Evolutionary conservation across 805 yeast genomes (phyloP).

Genomic region (Hanseniaspora taiwanica): DNA sequence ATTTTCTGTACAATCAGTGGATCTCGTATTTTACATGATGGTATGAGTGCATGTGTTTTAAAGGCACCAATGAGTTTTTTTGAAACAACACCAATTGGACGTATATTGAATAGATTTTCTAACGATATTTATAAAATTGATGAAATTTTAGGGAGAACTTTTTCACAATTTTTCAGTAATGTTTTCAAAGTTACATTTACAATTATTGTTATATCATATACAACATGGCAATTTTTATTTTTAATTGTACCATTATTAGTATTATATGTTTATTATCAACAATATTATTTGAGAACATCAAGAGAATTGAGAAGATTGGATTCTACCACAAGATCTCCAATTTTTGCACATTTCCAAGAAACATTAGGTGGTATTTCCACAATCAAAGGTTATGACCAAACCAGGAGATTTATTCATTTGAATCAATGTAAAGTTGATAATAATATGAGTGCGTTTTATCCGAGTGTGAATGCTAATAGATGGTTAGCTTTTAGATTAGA

Average conservation of each 20-base stretch:
- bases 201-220: slow-evolving; percentile 60
- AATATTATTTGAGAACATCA: slow-evolving; percentile 61
- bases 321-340: slow-evolving; percentile 67
- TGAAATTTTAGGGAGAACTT: slow-evolving; percentile 59
- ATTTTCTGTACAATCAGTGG: slow-evolving; percentile 73
- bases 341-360: slow-evolving; percentile 76
- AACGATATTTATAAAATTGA: slow-evolving; percentile 85
- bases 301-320: slow-evolving; percentile 76
- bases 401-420: slow-evolving; percentile 45
- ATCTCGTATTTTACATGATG: slow-evolving; percentile 59
- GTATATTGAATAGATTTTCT: slow-evolving; percentile 82
- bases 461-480: slow-evolving; percentile 84
- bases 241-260: slow-evolving; percentile 57
- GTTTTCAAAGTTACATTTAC: slow-evolving; percentile 58
- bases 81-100: slow-evolving; percentile 91
- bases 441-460: slow-evolving; percentile 87
- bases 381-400: slow-evolving; percentile 62
- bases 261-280: slow-evolving; percentile 60
- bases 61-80: slow-evolving; percentile 92
- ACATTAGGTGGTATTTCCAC: slow-evolving; percentile 63
- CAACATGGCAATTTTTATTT: slow-evolving; percentile 79
- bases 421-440: slow-evolving; percentile 64
- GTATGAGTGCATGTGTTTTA: slow-evolving; percentile 61
- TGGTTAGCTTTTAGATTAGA: slow-evolving; percentile 96
- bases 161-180: slow-evolving; percentile 54